Percentiles rank a stretch among this genome's conserved stretches.
These are phyloP conservation scores for Macadamia integrifolia DNA, from an alignment of 164 flowering plant species.

Conservation along the genomic window DNA sequence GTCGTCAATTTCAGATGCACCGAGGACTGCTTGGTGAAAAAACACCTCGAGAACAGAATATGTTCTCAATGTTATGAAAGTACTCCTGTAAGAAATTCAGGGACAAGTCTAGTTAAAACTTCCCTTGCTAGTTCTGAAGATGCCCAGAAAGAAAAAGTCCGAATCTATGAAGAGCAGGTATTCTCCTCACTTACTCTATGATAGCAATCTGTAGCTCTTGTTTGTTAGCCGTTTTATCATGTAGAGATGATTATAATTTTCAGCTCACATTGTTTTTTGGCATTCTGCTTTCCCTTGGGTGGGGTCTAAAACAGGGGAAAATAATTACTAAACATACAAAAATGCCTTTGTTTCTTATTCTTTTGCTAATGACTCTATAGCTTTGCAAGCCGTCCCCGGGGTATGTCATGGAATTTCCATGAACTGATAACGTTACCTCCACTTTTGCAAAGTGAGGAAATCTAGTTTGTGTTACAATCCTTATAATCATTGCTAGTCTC, in stretches of 20 bases:
- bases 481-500: too few species aligned
- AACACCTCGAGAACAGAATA: slow-evolving; percentile 23
- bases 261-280: neutral
- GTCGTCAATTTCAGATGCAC: slow-evolving; percentile 56
- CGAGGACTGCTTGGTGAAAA: slow-evolving; percentile 29
- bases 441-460: too few species aligned
- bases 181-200: neutral
- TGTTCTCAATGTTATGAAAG: slow-evolving; percentile 28
- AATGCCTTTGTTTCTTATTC: too few species aligned
- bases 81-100: slow-evolving; percentile 8
- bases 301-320: too few species aligned
- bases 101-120: slow-evolving; percentile 9
- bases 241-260: too few species aligned
- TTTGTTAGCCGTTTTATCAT: too few species aligned
- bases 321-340: too few species aligned
- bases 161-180: slow-evolving; percentile 45
- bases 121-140: slow-evolving; percentile 6
- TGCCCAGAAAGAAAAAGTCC: slow-evolving; percentile 23
- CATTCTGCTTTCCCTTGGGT: neutral
- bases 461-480: too few species aligned
- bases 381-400: too few species aligned
- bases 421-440: too few species aligned
- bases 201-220: neutral
- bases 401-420: too few species aligned
- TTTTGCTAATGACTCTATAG: too few species aligned